Evolutionary conservation across 768 basidiomycete genomes (phyloP).

Genomic region (Mycena haematopus): DNA sequence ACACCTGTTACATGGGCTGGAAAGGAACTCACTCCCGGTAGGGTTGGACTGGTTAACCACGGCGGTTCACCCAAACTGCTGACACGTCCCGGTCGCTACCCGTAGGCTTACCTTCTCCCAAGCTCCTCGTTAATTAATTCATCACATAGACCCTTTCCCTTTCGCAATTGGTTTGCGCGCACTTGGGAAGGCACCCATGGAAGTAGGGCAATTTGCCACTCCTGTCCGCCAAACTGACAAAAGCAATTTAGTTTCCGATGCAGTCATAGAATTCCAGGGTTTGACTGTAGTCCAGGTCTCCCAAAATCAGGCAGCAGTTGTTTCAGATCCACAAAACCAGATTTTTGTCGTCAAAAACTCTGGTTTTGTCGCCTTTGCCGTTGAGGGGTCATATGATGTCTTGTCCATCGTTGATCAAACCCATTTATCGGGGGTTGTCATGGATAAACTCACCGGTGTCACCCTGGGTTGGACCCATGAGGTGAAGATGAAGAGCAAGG

Average conservation of each 20-base stretch:
- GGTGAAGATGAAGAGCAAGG: slow-evolving; percentile 74
- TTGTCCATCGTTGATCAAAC: slow-evolving; percentile 87
- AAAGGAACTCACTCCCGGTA: slow-evolving; percentile 73
- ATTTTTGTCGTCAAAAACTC: slow-evolving; percentile 83
- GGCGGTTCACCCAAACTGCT: slow-evolving; percentile 83
- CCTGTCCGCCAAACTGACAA: neutral
- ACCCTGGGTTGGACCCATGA: slow-evolving; percentile 75
- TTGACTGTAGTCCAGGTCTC: slow-evolving; percentile 87
- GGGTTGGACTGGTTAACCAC: slow-evolving; percentile 78
- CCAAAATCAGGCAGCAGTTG: slow-evolving; percentile 82
- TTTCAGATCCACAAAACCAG: slow-evolving; percentile 74
- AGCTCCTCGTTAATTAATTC: neutral
- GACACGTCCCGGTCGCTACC: slow-evolving; percentile 78
- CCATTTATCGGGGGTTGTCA: slow-evolving; percentile 65
- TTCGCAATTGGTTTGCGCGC: slow-evolving; percentile 87
- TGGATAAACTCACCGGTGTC: slow-evolving; percentile 66
- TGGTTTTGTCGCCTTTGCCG: slow-evolving; percentile 79
- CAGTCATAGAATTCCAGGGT: slow-evolving; percentile 81
- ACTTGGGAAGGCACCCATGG: slow-evolving; percentile 73
- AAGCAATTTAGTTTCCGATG: slow-evolving; percentile 71
- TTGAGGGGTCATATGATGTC: slow-evolving; percentile 81
- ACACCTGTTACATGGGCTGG: slow-evolving; percentile 75
- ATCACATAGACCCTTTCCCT: slow-evolving; percentile 49
- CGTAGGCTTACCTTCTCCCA: slow-evolving; percentile 38
- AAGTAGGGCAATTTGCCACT: slow-evolving; percentile 49